A percentile compares a stretch with the other conserved stretches of the same genome.
These are phyloP conservation scores for Tripidium arundinaceum DNA, from an alignment of 202 grass and related monocot species.

Conservation along the genomic window DNA sequence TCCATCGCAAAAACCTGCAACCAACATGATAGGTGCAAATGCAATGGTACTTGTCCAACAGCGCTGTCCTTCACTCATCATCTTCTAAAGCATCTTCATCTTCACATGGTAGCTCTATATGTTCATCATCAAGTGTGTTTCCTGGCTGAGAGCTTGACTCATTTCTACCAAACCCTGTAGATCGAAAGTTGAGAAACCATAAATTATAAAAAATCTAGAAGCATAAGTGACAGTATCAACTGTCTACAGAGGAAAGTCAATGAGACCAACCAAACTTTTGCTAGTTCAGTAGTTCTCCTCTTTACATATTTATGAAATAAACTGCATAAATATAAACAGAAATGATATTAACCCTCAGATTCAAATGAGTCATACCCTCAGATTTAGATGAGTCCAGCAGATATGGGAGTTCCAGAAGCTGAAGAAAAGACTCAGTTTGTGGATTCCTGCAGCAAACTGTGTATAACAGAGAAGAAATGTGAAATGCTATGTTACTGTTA, in stretches of 20 bases:
- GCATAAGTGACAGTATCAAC: background rate
- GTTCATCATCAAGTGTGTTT: conserved; percentile 15
- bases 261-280: background rate
- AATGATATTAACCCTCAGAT: conserved; percentile 5
- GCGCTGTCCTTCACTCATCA: conserved; percentile 16
- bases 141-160: conserved; percentile 25
- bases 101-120: conserved; percentile 47
- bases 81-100: conserved; percentile 30
- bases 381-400: conserved; percentile 58
- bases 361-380: conserved; percentile 24
- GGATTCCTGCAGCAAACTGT: conserved; percentile 72
- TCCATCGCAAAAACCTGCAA: conserved; percentile 2
- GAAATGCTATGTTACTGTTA: conserved; percentile 3
- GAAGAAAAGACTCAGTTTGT: conserved; percentile 80
- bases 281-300: background rate
- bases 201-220: background rate
- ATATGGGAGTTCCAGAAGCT: conserved; percentile 70
- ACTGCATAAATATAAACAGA: background rate
- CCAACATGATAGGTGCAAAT: background rate
- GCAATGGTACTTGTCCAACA: background rate
- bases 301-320: conserved; percentile 5
- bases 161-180: conserved; percentile 19
- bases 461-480: conserved; percentile 4
- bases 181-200: background rate
- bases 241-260: background rate